Evolutionary conservation across 768 basidiomycete species (phyloP).

Genomic region (Candolleomyces aberdarensis): DNA sequence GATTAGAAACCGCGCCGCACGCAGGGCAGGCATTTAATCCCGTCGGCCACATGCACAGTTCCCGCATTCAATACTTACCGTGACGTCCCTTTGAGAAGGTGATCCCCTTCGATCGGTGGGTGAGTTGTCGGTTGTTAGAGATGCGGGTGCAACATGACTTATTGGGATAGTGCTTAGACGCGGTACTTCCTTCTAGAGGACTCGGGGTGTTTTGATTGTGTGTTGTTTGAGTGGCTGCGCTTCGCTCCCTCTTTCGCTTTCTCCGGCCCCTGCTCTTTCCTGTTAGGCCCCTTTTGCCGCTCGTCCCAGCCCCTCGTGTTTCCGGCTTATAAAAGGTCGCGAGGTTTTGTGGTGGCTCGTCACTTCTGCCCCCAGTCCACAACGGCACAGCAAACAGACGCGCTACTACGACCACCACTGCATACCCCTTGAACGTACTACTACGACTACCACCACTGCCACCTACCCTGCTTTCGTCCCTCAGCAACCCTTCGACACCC

Average conservation of each 20-base stretch:
- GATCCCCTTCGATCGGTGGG: too few relatives aligned
- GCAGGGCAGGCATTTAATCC: background rate
- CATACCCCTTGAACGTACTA: background rate
- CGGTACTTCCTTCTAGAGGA: too few relatives aligned
- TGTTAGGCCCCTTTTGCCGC: too few relatives aligned
- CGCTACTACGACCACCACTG: background rate
- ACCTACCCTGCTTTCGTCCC: background rate
- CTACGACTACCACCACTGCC: background rate
- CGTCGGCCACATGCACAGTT: too few relatives aligned
- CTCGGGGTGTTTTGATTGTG: too few relatives aligned
- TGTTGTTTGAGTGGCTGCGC: too few relatives aligned
- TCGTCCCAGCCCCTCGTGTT: background rate
- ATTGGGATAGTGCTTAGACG: background rate
- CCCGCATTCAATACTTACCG: too few relatives aligned
- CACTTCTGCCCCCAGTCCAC: background rate
- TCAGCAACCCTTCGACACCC: background rate
- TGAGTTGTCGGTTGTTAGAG: too few relatives aligned
- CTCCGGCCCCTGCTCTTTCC: too few relatives aligned
- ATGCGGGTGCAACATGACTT: background rate
- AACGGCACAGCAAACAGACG: background rate
- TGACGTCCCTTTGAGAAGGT: too few relatives aligned
- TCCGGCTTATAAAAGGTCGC: conserved; percentile 2
- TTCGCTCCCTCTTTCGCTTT: too few relatives aligned
- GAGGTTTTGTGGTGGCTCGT: background rate
- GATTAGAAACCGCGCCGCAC: background rate